Evolutionary conservation across 495 filamentous ascomycete genomes (phyloP).

Genomic region (Aspergillus leporis): DNA sequence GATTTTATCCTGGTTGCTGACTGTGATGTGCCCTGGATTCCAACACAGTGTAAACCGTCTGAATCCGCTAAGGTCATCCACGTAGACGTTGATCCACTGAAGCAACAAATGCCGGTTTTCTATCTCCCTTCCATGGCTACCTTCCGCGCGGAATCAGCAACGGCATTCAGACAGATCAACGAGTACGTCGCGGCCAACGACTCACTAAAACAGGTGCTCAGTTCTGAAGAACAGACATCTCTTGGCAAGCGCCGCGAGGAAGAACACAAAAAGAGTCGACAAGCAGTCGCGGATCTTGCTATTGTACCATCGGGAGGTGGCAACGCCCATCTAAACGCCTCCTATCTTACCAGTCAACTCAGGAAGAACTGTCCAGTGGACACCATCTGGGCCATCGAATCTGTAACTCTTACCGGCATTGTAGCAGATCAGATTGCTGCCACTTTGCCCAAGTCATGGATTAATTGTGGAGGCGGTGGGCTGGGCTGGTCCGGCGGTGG

Average conservation of each 20-base stretch:
- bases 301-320: conserved; percentile 49
- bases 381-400: conserved; percentile 84
- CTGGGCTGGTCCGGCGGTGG: conserved; percentile 95
- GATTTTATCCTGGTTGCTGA: conserved; percentile 86
- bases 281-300: conserved; percentile 57
- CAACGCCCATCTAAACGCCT: conserved; percentile 67
- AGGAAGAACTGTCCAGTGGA: conserved; percentile 66
- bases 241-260: conserved; percentile 59
- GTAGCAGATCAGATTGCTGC: conserved; percentile 82
- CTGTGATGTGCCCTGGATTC: conserved; percentile 80
- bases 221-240: conserved; percentile 41
- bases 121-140: conserved; percentile 74
- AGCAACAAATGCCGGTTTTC: conserved; percentile 82
- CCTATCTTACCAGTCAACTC: conserved; percentile 67
- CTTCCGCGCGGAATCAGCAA: conserved; percentile 74
- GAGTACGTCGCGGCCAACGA: conserved; percentile 51
- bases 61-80: conserved; percentile 69
- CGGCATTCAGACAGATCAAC: conserved; percentile 71
- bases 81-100: conserved; percentile 83
- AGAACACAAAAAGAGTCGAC: conserved; percentile 60
- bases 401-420: conserved; percentile 78
- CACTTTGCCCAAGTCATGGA: conserved; percentile 76
- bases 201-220: conserved; percentile 45
- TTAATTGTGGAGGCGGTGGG: conserved; percentile 93
- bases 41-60: conserved; percentile 57